phyloP scores from a whole-genome alignment of 345 rosid genomes.

The Anastatica hierochuntica region DNA sequence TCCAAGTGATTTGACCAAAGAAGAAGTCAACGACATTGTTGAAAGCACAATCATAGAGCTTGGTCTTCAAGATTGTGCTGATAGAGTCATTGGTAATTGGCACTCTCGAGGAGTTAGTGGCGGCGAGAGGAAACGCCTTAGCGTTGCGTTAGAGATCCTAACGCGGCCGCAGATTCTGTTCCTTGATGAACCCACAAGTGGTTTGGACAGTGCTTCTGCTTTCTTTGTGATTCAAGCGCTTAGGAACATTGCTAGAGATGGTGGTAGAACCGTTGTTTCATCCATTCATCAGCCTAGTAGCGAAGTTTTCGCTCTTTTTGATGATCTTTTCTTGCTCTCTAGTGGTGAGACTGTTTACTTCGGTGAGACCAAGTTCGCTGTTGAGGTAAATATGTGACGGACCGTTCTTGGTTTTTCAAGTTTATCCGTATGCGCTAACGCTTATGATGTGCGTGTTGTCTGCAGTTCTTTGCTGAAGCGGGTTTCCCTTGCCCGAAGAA shows the following conservation, averaged over 20 bases:
- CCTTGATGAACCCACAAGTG: conserved; percentile 81
- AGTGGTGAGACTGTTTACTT: conserved; percentile 73
- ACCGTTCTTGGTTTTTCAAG: too few relatives aligned
- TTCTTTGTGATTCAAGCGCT: conserved; percentile 53
- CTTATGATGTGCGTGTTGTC: too few relatives aligned
- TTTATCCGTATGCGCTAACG: too few relatives aligned
- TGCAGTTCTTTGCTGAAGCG: conserved; percentile 68
- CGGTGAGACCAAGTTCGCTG: conserved; percentile 65
- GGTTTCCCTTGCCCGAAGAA: conserved; percentile 67
- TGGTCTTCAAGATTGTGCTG: conserved; percentile 76
- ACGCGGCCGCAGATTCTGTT: conserved; percentile 57
- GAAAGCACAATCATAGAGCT: conserved; percentile 53
- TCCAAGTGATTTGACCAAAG: conserved; percentile 38
- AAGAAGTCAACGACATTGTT: conserved; percentile 42
- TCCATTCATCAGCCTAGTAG: conserved; percentile 87
- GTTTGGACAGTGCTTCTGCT: conserved; percentile 76
- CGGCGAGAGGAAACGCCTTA: conserved; percentile 69
- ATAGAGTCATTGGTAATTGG: conserved; percentile 64
- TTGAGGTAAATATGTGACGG: conserved; percentile 20
- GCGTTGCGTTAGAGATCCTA: conserved; percentile 70
- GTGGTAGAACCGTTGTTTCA: conserved; percentile 54
- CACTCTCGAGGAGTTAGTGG: conserved; percentile 74
- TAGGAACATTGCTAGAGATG: conserved; percentile 43
- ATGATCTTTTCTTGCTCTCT: conserved; percentile 66
- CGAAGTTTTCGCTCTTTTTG: conserved; percentile 60